phyloP scores from a whole-genome alignment of 495 filamentous ascomycete species.

The Aspergillus cristatus region DNA sequence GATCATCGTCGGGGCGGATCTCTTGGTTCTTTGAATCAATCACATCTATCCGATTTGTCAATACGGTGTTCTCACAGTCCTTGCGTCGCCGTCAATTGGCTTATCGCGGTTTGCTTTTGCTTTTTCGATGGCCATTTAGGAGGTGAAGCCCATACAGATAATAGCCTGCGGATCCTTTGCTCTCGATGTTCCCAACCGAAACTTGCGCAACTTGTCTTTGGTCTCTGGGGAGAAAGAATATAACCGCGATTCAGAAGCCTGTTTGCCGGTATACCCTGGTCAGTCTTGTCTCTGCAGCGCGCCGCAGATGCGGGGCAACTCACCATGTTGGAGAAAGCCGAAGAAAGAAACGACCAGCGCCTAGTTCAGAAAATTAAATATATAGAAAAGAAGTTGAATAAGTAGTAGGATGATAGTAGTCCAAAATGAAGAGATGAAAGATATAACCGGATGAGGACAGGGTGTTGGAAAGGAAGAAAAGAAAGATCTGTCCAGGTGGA shows the following conservation, averaged over 20 bases:
- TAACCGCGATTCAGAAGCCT: conserved; percentile 67
- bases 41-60: conserved; percentile 25
- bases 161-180: conserved; percentile 82
- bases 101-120: no score
- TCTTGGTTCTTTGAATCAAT: conserved; percentile 85
- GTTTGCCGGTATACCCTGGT: no score
- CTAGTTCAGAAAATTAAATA: no score
- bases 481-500: no score
- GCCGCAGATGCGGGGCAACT: conserved; percentile 2
- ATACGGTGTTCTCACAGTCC: no score
- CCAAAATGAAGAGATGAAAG: no score
- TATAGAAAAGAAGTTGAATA: not conserved
- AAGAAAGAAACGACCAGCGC: not conserved
- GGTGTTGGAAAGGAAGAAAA: no score
- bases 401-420: no score
- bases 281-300: no score
- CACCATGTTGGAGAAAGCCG: not conserved
- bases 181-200: conserved; percentile 81
- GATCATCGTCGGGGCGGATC: conserved; percentile 67
- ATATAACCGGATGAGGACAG: no score
- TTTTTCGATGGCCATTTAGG: not conserved
- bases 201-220: conserved; percentile 78
- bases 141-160: conserved; percentile 60
- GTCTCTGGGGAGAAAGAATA: conserved; percentile 91
- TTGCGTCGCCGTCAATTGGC: no score